Conservation (phyloP, 2,329 filamentous ascomycete species). For the Aspergillus glaucus region DNA sequence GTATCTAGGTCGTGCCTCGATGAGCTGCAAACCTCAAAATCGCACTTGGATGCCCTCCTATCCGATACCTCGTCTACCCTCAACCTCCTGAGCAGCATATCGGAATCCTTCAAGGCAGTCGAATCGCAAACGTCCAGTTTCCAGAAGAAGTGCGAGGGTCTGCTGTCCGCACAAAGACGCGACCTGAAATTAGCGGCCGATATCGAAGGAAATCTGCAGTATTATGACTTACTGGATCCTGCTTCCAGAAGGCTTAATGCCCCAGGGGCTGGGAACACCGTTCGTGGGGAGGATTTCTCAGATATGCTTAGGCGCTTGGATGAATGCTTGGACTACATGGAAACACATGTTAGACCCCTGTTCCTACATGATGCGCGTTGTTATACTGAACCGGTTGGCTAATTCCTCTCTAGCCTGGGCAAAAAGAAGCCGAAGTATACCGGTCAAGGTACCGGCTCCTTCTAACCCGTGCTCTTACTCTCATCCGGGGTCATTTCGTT, state of each 20-base stretch:
- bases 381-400: conserved; percentile 10
- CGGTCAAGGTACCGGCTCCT: conserved; percentile 80
- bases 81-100: conserved; percentile 68
- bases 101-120: conserved; percentile 79
- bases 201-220: conserved; percentile 83
- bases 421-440: conserved; percentile 82
- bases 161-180: conserved; percentile 74
- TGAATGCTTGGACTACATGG: conserved; percentile 89
- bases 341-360: conserved; percentile 59
- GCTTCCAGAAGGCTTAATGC: conserved; percentile 87
- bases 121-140: conserved; percentile 90
- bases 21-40: conserved; percentile 72
- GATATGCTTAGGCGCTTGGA: conserved; percentile 85
- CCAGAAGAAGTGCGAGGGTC: conserved; percentile 81
- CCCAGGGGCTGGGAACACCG: conserved; percentile 77
- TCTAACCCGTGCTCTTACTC: conserved; percentile 61
- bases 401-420: conserved; percentile 55
- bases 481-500: conserved; percentile 62
- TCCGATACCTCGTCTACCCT: conserved; percentile 71
- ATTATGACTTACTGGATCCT: conserved; percentile 88
- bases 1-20: conserved; percentile 63
- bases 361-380: neutral
- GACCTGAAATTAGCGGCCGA: conserved; percentile 74
- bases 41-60: conserved; percentile 74
- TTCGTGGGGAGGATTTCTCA: conserved; percentile 75